Base-by-base conservation (phyloP, 176 grass and related monocot species). In the Triticum dicoccoides region DNA sequence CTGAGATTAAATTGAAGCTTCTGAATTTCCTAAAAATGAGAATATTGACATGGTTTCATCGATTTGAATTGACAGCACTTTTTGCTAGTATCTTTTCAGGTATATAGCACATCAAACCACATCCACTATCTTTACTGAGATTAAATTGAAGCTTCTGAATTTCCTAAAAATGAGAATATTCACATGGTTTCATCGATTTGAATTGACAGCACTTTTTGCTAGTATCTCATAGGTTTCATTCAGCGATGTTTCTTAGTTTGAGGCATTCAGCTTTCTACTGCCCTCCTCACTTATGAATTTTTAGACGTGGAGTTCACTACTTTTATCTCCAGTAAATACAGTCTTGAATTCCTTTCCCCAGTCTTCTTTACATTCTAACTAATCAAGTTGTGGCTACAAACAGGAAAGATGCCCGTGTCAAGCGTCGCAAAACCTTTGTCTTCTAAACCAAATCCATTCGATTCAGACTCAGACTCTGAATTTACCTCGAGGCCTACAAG, bases 401-500 rank as follows among this genome's bases (percentile, higher is more conserved):
- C 47, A 83, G 66, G 32, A 58, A 71, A 71, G 18, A 83, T 83
- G 80, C 32, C 80, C 15, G 32, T 23, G 21, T 83, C 80, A 83
- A 54, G 33, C 39, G 67, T 70, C 13, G 1, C 51, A 38, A 83
- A 73, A 21, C 51, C 23, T 42, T 24, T 34, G 9, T 61, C 67
- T 15, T 73, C 81, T 6, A 83, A 61, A 24, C 21, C 67, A 83
- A 83, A 83, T 70, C 81, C 81, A 24, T 83, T 83, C 9, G 49
- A 73, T 56, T 83, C 81, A 4, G 33, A 61, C 35, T 83, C 81
- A 11, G 81, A 73, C 23, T 72, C 81, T 70, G 81, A 73, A 73
- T 73, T 73, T 27, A 42, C 32, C n/a, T 29, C 68, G 12, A 83
- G 56, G 41, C 33, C 51, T 72, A 33, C 67, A 61, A 73, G 37